Conservation (phyloP, 345 rosid genomes). For the Murraya koenigii region DNA sequence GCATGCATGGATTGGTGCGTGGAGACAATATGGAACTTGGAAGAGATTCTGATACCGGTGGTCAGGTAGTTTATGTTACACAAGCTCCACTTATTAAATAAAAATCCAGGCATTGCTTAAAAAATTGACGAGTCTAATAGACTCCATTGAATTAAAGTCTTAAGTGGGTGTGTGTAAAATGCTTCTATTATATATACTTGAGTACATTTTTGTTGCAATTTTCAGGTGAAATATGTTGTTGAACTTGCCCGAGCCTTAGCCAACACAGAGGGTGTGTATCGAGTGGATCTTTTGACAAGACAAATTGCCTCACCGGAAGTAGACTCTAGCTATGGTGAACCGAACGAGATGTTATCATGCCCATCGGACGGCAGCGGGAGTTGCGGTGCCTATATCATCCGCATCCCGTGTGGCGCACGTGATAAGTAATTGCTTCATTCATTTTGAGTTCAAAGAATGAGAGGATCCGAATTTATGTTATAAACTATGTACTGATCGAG, state of each 20-base stretch:
- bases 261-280: conserved; percentile 48
- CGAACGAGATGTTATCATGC: conserved; percentile 78
- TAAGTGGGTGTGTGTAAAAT: too few relatives aligned
- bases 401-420: conserved; percentile 59
- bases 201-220: not conserved
- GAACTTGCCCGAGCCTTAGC: conserved; percentile 72
- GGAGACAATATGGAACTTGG: conserved; percentile 87
- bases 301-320: conserved; percentile 65
- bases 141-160: too few relatives aligned
- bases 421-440: conserved; percentile 34
- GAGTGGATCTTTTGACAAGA: conserved; percentile 67
- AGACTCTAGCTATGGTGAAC: conserved; percentile 67
- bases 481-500: not conserved
- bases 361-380: conserved; percentile 61
- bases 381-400: conserved; percentile 67
- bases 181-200: too few relatives aligned
- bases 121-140: too few relatives aligned
- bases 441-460: not conserved
- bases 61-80: conserved; percentile 37
- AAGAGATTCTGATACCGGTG: conserved; percentile 78
- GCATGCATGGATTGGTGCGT: conserved; percentile 66
- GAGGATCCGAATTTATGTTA: not conserved
- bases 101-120: too few relatives aligned
- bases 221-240: conserved; percentile 70
- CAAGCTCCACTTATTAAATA: too few relatives aligned